Evolutionary conservation across 257 asterid species (phyloP), one percentile per base, ranked within the genome.

Genomic region (Sherardia arvensis): DNA sequence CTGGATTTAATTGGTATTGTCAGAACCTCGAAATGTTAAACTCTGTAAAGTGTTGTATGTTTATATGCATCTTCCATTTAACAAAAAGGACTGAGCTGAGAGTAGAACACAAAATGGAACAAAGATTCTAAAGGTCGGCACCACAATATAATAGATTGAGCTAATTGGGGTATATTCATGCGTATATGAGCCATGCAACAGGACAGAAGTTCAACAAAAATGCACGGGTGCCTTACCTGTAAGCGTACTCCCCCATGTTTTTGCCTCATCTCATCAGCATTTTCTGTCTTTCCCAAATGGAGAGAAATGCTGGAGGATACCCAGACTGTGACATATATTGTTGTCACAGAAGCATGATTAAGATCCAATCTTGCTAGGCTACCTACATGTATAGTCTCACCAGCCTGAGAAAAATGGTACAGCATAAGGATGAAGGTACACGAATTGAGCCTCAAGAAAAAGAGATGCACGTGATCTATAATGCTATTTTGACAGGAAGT

Each of bases 241-340:
- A 92, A 77, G 71, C 95, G 81, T 28, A 79, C 74, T 59, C 98
- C 98, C 61, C 81, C 79, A 70, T 92, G 98, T 57, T 89, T 92
- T 79, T 48, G 80, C 81, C 71, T 87, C 61, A 81, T 84, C 67
- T 92, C 98, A 33, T 72, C 95, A 28, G 96, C 88, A 74, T 84
- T 92, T 74, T 92, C 98, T 0, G 71, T 78, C 81, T 89, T 92
- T 21, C 97, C 98, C 66, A 92, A 69, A 79, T 89, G 97, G 51
- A 92, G 87, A 60, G 98, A 82, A 61, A 84, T 81, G 32, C 80
- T 89, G 5, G 87, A 76, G 1, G 98, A 92, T 58, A 81, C 87
- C 92, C 95, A 87, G 21, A 89, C 76, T 2, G 97, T 85, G 36
- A 89, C 83, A 15, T 89, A 92, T 66, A 92, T 92, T 56, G 98